Evolutionary conservation across 345 rosid genomes (phyloP).

Genomic region (Hypericum androsaemum): DNA sequence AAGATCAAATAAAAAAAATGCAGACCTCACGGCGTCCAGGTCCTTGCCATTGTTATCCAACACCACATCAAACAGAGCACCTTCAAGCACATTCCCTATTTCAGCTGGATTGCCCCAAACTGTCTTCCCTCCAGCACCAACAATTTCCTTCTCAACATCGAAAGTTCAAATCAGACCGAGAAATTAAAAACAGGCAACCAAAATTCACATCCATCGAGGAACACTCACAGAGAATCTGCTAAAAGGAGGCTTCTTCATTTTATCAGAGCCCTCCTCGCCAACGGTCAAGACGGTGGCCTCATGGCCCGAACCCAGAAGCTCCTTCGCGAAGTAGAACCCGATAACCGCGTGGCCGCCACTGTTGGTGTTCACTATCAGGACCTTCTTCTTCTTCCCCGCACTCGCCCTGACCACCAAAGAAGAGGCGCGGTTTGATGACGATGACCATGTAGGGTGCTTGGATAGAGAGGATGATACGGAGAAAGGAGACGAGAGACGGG

Average conservation of each 20-base stretch:
- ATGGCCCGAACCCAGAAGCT: constrained; percentile 75
- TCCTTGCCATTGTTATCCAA: constrained; percentile 95
- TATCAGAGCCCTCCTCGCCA: constrained; percentile 73
- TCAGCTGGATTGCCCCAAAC: constrained; percentile 86
- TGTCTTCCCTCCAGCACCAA: constrained; percentile 72
- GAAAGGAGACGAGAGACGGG: constrained; percentile 14
- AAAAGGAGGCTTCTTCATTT: constrained; percentile 94
- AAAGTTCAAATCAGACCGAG: background rate
- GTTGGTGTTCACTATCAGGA: constrained; percentile 75
- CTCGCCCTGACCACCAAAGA: constrained; percentile 41
- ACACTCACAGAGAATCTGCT: constrained; percentile 59
- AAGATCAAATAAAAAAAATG: background rate
- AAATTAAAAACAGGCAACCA: background rate
- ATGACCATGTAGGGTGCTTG: constrained; percentile 16
- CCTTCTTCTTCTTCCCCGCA: constrained; percentile 65
- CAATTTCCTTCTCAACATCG: constrained; percentile 51
- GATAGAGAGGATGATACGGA: constrained; percentile 26
- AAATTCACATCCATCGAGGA: background rate
- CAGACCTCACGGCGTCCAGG: constrained; percentile 68
- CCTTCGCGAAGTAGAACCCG: constrained; percentile 79
- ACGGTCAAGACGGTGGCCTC: constrained; percentile 67
- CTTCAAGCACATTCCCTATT: constrained; percentile 56
- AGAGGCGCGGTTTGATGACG: constrained; percentile 18
- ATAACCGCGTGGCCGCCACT: constrained; percentile 87
- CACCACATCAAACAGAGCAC: constrained; percentile 67